Base-by-base conservation (phyloP, 495 filamentous ascomycete genomes). In the Neurospora sp. region DNA sequence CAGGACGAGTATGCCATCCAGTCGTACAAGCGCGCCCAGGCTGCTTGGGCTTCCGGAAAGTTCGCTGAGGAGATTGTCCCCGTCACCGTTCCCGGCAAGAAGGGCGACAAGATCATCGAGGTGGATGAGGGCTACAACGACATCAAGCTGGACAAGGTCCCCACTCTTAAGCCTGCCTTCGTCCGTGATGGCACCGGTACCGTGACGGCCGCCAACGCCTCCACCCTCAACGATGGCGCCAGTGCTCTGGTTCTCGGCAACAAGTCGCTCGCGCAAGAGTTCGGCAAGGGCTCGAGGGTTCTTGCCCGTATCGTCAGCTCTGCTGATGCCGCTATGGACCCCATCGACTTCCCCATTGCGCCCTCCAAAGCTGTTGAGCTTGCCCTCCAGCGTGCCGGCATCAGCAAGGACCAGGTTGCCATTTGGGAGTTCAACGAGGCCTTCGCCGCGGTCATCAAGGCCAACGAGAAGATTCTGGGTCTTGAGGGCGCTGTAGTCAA, bases 401-500 rank as follows among this genome's bases (percentile, higher is more conserved):
- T 99, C 74, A 91, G 88, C 68, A 91, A 93, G 82, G 90, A 96
- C 35, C 91, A 99, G 76, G 92, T 99, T 27, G 90, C 94, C 3
- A 83, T 97, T 3, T 98, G 95, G 94, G 96, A 99, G 81, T 96
- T 99, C 82, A 99, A 99, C 81, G 96, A 99, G 80, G 96, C 96
- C 0, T 99, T 99, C 80, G 95, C 95, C 16, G 95, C 92, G 0
- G 95, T 98, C 16, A 97, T 97, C 82, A 94, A 94, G 81, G 95
- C 95, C 9, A 98, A 97, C 76, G 91, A 93, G 77, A 92, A 96
- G 91, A 95, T 94, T 73, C 89, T 97, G 35, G 91, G 89, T 41
- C 87, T 98, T 9, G 86, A 94, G 73, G 83, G 86, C 53, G 90
- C 90, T 10, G 91, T 88, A 40, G 92, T 99, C 42, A 99, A 99